phyloP scores from a whole-genome alignment of 2,329 filamentous ascomycete species.

The Fusarium armeniacum region DNA sequence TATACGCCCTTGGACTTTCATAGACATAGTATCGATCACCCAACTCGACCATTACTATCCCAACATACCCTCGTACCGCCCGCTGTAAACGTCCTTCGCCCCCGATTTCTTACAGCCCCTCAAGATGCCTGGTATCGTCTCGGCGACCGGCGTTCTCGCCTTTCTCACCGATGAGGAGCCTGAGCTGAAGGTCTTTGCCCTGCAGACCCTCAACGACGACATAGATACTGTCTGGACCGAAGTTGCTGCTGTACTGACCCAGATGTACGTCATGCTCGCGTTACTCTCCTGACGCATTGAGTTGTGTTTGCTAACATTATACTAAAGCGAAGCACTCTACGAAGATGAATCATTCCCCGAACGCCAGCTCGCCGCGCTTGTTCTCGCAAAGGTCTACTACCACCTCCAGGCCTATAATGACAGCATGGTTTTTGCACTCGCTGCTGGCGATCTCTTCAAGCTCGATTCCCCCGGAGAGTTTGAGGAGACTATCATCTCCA shows the following conservation, averaged over 20 bases:
- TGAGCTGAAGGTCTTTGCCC: slow-evolving; percentile 93
- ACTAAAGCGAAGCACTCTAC: slow-evolving; percentile 88
- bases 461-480: slow-evolving; percentile 93
- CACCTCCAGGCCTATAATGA: slow-evolving; percentile 99
- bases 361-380: slow-evolving; percentile 91
- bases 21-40: slow-evolving; percentile 35
- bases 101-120: slow-evolving; percentile 35
- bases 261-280: slow-evolving; percentile 76
- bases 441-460: slow-evolving; percentile 94
- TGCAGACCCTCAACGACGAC: slow-evolving; percentile 95
- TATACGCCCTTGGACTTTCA: slow-evolving; percentile 47
- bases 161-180: slow-evolving; percentile 95
- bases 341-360: slow-evolving; percentile 96
- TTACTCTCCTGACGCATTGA: slow-evolving; percentile 3
- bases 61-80: slow-evolving; percentile 39
- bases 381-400: slow-evolving; percentile 98
- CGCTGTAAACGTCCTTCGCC: slow-evolving; percentile 41
- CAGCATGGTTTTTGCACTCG: slow-evolving; percentile 97
- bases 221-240: slow-evolving; percentile 99
- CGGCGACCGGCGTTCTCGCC: slow-evolving; percentile 93
- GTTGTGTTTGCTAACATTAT: slow-evolving; percentile 29
- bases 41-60: slow-evolving; percentile 32
- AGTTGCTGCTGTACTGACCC: slow-evolving; percentile 89
- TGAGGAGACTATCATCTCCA: slow-evolving; percentile 98
- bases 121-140: slow-evolving; percentile 91